Conservation (phyloP, 2,329 filamentous ascomycete species). For the Teratosphaeria gauchensis region DNA sequence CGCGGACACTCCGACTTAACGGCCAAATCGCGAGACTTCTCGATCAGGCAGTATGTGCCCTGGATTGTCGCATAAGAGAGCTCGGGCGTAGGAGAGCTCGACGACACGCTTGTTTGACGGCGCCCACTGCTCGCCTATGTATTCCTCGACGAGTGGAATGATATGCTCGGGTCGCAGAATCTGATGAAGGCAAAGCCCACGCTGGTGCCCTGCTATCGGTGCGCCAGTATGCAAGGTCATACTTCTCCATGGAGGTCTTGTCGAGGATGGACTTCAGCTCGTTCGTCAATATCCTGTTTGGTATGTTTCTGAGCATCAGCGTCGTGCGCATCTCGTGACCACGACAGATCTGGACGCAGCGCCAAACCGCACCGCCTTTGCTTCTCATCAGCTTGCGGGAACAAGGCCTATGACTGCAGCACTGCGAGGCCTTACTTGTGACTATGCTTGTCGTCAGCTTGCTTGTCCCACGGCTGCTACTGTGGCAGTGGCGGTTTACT, state of each 20-base stretch:
- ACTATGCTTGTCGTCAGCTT: not conserved
- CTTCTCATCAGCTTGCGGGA: not conserved
- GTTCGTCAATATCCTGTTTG: not conserved
- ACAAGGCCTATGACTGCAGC: not conserved
- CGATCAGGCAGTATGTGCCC: not conserved
- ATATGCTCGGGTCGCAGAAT: not conserved
- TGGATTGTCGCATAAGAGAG: not conserved
- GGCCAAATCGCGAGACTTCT: not conserved
- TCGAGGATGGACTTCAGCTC: not conserved
- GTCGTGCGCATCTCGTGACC: not conserved
- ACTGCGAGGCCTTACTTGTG: not conserved
- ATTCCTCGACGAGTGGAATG: not conserved
- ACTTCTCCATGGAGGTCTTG: not conserved
- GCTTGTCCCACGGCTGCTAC: not conserved
- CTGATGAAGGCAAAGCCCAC: not conserved
- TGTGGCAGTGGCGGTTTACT: not conserved
- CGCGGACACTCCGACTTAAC: not conserved
- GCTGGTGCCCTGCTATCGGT: not conserved
- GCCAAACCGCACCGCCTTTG: not conserved
- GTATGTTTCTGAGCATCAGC: not conserved
- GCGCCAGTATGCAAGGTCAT: not conserved
- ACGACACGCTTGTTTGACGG: not conserved
- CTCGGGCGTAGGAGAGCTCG: not conserved
- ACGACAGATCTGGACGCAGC: not conserved
- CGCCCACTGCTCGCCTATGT: not conserved